A percentile compares a stretch with the other conserved stretches of the same genome.
phyloP scores from a whole-genome alignment of 2,329 filamentous ascomycete genomes.

The Colletotrichum acutatum region DNA sequence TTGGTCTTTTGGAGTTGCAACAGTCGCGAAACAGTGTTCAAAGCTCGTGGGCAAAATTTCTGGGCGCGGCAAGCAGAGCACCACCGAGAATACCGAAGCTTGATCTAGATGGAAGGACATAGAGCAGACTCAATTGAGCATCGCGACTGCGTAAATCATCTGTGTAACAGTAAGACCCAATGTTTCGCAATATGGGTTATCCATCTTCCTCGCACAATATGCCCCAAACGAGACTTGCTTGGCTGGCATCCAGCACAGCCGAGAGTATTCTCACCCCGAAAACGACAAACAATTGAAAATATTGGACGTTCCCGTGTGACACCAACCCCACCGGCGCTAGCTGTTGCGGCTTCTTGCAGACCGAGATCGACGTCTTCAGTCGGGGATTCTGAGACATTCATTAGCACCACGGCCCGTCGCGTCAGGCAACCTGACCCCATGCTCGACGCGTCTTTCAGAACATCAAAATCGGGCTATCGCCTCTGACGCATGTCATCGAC shows the following conservation, averaged over 20 bases:
- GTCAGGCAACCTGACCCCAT: neutral
- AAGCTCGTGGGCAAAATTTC: neutral
- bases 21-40: neutral
- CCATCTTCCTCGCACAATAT: too few relatives aligned
- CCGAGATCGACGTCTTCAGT: neutral
- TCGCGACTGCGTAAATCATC: too few relatives aligned
- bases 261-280: neutral
- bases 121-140: neutral
- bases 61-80: neutral
- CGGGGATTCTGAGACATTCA: neutral
- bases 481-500: neutral
- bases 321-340: neutral
- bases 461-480: neutral
- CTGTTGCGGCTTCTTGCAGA: neutral
- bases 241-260: neutral
- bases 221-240: too few relatives aligned
- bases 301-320: neutral
- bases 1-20: conserved; percentile 72
- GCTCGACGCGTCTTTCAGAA: neutral
- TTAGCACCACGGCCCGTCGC: neutral
- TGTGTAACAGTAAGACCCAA: too few relatives aligned
- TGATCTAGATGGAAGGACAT: neutral
- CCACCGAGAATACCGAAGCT: neutral
- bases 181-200: too few relatives aligned
- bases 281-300: neutral